These are phyloP conservation scores for Dimargaris xerosporica DNA, from an alignment of 192 early-diverging fungal species.

Conservation along the genomic window DNA sequence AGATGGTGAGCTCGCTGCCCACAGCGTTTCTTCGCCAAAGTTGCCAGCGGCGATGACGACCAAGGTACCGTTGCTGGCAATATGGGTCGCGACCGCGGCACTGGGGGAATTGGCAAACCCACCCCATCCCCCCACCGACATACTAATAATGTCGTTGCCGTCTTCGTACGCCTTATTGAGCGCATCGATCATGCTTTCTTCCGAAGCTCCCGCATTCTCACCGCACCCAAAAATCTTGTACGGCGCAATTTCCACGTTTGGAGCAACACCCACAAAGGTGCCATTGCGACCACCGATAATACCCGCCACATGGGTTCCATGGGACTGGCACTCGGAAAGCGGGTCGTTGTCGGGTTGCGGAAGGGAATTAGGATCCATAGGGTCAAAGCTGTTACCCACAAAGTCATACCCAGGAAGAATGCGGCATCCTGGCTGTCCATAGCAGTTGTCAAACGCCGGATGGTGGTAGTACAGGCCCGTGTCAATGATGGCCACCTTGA, in stretches of 20 bases:
- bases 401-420: constrained; percentile 45
- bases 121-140: constrained; percentile 2
- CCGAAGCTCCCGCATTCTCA: neutral
- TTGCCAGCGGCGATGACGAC: neutral
- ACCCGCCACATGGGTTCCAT: constrained; percentile 54
- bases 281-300: constrained; percentile 28
- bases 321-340: constrained; percentile 36
- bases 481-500: constrained; percentile 51
- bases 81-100: neutral
- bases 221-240: constrained; percentile 47
- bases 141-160: constrained; percentile 10
- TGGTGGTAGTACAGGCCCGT: constrained; percentile 50
- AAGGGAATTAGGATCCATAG: constrained; percentile 8
- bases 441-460: constrained; percentile 46
- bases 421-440: constrained; percentile 32
- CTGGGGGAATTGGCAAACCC: neutral
- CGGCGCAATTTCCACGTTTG: constrained; percentile 40
- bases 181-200: neutral
- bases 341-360: constrained; percentile 26
- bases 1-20: neutral
- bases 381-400: constrained; percentile 35
- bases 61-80: neutral
- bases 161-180: neutral
- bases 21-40: neutral
- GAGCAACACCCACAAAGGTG: constrained; percentile 42